Percentiles rank a stretch among this genome's conserved stretches.
Evolutionary conservation across 148 eudicot species (phyloP).

Genomic region (Dianthus caryophyllus): DNA sequence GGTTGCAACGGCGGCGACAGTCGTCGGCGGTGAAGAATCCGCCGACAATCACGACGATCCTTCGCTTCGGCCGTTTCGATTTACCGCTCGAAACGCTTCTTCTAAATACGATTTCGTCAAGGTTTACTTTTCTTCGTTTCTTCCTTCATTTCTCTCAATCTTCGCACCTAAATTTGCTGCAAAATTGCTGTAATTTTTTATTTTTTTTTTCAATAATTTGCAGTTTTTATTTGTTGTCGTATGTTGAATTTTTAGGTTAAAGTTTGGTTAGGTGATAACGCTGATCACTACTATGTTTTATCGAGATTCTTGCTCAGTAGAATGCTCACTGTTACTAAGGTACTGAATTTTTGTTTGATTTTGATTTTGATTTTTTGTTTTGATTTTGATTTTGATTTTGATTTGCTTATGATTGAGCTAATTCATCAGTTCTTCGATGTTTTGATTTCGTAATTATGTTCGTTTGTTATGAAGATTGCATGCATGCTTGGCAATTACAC

Average conservation of each 20-base stretch:
- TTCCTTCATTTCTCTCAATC: not conserved
- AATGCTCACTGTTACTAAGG: slow-evolving; percentile 99
- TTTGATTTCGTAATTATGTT: not conserved
- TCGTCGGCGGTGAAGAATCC: slow-evolving; percentile 9
- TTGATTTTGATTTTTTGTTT: too few species aligned
- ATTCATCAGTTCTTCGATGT: not conserved
- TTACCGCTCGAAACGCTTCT: slow-evolving; percentile 73
- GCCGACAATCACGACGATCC: slow-evolving; percentile 35
- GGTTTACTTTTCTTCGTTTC: slow-evolving; percentile 33
- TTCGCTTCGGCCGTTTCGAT: slow-evolving; percentile 23
- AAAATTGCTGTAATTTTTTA: not conserved
- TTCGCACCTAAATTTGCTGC: not conserved
- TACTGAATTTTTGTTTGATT: slow-evolving; percentile 2
- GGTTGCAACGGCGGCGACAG: slow-evolving; percentile 18
- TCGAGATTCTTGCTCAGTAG: slow-evolving; percentile 93
- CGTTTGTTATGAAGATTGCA: not conserved
- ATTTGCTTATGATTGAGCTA: not conserved
- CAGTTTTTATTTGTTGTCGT: not conserved
- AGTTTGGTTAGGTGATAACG: slow-evolving; percentile 97
- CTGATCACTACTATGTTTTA: slow-evolving; percentile 95
- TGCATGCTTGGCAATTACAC: not conserved
- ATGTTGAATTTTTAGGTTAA: slow-evolving; percentile 51
- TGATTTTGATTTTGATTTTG: not conserved
- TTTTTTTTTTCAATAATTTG: not conserved
- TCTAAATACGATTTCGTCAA: slow-evolving; percentile 98